Base-by-base conservation (phyloP, 768 basidiomycete species). In the Tylopilus intermedius region DNA sequence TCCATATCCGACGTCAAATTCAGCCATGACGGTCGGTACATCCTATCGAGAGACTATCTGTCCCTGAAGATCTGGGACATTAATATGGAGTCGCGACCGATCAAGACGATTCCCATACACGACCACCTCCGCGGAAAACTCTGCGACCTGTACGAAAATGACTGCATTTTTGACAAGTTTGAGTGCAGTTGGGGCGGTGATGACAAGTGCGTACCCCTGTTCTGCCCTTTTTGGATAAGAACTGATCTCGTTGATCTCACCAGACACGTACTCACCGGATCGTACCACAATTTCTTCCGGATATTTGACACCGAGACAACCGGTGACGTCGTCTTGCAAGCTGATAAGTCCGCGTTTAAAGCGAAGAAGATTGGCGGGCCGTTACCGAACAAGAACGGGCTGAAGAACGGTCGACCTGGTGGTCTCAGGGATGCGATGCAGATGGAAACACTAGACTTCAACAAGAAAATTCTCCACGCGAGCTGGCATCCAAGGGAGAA, bases 1-100 rank as follows among this genome's bases (percentile, higher is more conserved):
- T 98, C 95, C 32, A 97, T 99, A 65, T 98, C 95, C 45, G 96
- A 99, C 72, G 95, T 99, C 72, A 96, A 97, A 72, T 99, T 99
- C 77, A 96, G 94, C 60, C 87, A 86, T 51, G 96, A 98, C 65
- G 96, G 96, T 5, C 85, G 94, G 56, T 96, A 95, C 74, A 96
- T 98, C 65, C 80, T 99, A 41, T 90, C 94, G 50, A 84, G 96
- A 56, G 96, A 99, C 74, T 99, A 98, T 71, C 76, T 99, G 32
- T 95, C 94, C 50, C 76, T 99, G 62, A 97, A 97, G 79, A 95
- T 99, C 67, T 99, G 96, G 96, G 96, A 99, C 71, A 82, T 98
- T 72, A 96, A 96, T 71, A 98, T 98, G 94, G 96, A 99, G 73
- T 86, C 84, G 58, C 83, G 88, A 62, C 96, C 96, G 13, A 74